These are phyloP conservation scores for Hondaea fermentalgiana DNA, from an alignment of 108 stramenopile genomes.

Conservation along the genomic window DNA sequence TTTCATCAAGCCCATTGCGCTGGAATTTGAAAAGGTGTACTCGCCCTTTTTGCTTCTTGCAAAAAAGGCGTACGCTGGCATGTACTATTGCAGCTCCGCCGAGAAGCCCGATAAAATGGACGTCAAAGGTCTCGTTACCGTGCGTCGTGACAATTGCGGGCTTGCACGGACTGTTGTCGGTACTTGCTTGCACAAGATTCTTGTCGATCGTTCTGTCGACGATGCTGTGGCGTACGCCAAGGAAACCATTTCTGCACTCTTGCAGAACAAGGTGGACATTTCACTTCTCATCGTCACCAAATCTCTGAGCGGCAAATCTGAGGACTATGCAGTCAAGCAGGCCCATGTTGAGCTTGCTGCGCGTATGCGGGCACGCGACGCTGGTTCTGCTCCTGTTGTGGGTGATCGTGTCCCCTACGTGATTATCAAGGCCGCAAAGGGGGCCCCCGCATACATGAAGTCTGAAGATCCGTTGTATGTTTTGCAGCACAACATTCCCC, in stretches of 20 bases:
- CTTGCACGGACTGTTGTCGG: slow-evolving; percentile 91
- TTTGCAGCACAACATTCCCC: slow-evolving; percentile 88
- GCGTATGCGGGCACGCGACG: slow-evolving; percentile 89
- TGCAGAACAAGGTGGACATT: slow-evolving; percentile 99
- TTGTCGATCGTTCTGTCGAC: slow-evolving; percentile 80
- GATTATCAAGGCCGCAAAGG: slow-evolving; percentile 88
- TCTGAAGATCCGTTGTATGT: slow-evolving; percentile 96
- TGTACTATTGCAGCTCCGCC: slow-evolving; percentile 78
- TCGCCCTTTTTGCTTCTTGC: slow-evolving; percentile 96
- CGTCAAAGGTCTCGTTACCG: slow-evolving; percentile 95
- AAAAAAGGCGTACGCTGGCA: slow-evolving; percentile 98
- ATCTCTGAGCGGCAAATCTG: slow-evolving; percentile 81
- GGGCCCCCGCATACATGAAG: slow-evolving; percentile 83
- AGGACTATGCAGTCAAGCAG: slow-evolving; percentile 86
- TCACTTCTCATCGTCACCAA: slow-evolving; percentile 94
- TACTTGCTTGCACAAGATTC: slow-evolving; percentile 89
- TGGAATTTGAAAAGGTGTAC: slow-evolving; percentile 98
- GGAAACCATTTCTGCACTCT: slow-evolving; percentile 75
- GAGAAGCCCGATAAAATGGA: slow-evolving; percentile 99
- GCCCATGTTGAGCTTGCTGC: slow-evolving; percentile 98
- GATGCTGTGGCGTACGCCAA: slow-evolving; percentile 86
- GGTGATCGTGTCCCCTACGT: slow-evolving; percentile 99
- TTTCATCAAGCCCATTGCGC: slow-evolving; percentile 76
- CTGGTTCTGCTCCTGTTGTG: slow-evolving; percentile 93
- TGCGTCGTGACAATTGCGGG: slow-evolving; percentile 96